Evolutionary conservation across 768 basidiomycete species (phyloP).

Genomic region (Gymnopilus junonius): DNA sequence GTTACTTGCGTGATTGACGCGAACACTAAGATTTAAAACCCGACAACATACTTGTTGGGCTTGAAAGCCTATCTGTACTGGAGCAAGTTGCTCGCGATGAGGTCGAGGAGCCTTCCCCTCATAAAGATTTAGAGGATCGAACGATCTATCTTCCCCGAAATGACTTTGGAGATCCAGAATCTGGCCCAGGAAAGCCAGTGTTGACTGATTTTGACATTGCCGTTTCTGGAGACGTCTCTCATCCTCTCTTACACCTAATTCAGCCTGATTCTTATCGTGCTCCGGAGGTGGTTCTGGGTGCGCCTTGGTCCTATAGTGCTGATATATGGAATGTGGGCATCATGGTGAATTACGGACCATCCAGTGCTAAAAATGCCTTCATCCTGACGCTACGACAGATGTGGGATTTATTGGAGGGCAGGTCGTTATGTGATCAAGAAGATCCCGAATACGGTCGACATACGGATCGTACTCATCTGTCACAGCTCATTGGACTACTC

Average conservation of each 20-base stretch:
- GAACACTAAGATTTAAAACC: slow-evolving; percentile 2
- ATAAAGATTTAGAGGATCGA: neutral
- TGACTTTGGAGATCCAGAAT: slow-evolving; percentile 1
- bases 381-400: neutral
- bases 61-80: neutral
- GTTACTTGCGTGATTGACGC: neutral
- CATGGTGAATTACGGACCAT: neutral
- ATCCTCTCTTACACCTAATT: neutral
- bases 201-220: slow-evolving; percentile 1
- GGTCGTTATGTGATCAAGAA: neutral
- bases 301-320: slow-evolving; percentile 4
- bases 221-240: neutral
- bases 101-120: neutral
- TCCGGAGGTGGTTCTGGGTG: slow-evolving; percentile 1
- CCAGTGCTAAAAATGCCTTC: neutral
- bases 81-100: neutral
- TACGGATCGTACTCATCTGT: slow-evolving; percentile 2
- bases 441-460: neutral
- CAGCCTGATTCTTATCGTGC: slow-evolving; percentile 6
- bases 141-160: slow-evolving; percentile 4
- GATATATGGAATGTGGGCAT: slow-evolving; percentile 14
- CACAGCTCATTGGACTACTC: slow-evolving; percentile 2
- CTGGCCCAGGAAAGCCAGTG: neutral
- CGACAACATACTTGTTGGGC: slow-evolving; percentile 6
- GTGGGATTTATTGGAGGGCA: slow-evolving; percentile 2